These are phyloP conservation scores for Colletotrichum orbiculare DNA, from an alignment of 2,329 filamentous ascomycete species.

Conservation along the genomic window DNA sequence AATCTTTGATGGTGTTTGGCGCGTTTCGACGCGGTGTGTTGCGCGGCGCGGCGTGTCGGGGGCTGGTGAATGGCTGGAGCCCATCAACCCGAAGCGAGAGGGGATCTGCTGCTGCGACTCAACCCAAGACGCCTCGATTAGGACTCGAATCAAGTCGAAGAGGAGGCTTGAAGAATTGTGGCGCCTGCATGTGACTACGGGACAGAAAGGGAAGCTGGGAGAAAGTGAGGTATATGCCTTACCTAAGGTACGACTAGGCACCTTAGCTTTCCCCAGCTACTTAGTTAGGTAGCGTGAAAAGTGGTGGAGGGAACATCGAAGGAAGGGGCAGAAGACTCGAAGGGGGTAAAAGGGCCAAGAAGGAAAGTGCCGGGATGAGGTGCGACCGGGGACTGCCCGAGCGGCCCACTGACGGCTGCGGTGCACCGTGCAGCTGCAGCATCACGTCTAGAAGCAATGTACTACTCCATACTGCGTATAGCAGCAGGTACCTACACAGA, in stretches of 20 bases:
- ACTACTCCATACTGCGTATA: no score
- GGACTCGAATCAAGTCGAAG: neutral
- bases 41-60: conserved; percentile 21
- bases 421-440: neutral
- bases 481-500: no score
- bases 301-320: conserved; percentile 6
- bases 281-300: neutral
- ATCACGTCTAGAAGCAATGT: neutral
- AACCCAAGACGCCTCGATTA: conserved; percentile 1
- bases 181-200: conserved; percentile 34
- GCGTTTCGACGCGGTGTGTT: conserved; percentile 33
- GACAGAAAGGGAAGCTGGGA: conserved; percentile 16
- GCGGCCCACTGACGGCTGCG: conserved; percentile 8
- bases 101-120: neutral
- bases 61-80: conserved; percentile 27
- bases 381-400: conserved; percentile 23
- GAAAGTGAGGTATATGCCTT: neutral
- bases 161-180: conserved; percentile 33
- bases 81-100: no score
- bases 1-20: conserved; percentile 29
- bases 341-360: neutral
- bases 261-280: no score
- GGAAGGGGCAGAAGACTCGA: neutral
- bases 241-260: neutral
- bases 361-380: conserved; percentile 23